phyloP scores from a whole-genome alignment of 2,329 filamentous ascomycete genomes.

The Volutella citrinella region DNA sequence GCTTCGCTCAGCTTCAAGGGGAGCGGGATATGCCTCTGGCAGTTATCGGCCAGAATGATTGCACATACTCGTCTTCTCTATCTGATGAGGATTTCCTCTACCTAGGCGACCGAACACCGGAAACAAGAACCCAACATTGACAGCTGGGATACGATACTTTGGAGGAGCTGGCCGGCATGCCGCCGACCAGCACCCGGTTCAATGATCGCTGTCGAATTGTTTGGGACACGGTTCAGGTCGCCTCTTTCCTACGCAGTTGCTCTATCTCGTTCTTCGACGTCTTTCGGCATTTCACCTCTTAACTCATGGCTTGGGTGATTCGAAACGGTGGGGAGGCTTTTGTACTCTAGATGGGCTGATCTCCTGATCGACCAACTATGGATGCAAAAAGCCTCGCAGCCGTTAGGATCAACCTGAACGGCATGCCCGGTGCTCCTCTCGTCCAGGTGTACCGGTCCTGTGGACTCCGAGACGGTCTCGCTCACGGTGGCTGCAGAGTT shows the following conservation, averaged over 20 bases:
- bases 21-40: slow-evolving; percentile 48
- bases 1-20: slow-evolving; percentile 80
- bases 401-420: slow-evolving; percentile 32
- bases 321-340: slow-evolving; percentile 17
- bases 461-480: slow-evolving; percentile 13
- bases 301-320: slow-evolving; percentile 38
- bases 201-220: slow-evolving; percentile 25
- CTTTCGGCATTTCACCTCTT: slow-evolving; percentile 33
- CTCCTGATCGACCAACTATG: too few relatives aligned
- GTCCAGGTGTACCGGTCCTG: slow-evolving; percentile 23
- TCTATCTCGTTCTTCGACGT: slow-evolving; percentile 43
- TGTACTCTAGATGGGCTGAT: too few relatives aligned
- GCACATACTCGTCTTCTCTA: slow-evolving; percentile 14
- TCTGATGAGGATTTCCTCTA: slow-evolving; percentile 13
- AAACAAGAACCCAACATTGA: slow-evolving; percentile 25
- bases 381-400: slow-evolving; percentile 10
- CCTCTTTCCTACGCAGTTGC: slow-evolving; percentile 33
- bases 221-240: slow-evolving; percentile 21
- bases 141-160: slow-evolving; percentile 21
- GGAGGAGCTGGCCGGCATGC: slow-evolving; percentile 16
- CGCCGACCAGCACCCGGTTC: slow-evolving; percentile 18
- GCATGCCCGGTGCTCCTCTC: slow-evolving; percentile 36
- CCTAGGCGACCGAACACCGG: slow-evolving; percentile 22
- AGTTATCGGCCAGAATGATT: slow-evolving; percentile 35
- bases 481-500: too few relatives aligned